Evolutionary conservation across 805 yeast genomes (phyloP).

Genomic region (Wickerhamiella dianesei): DNA sequence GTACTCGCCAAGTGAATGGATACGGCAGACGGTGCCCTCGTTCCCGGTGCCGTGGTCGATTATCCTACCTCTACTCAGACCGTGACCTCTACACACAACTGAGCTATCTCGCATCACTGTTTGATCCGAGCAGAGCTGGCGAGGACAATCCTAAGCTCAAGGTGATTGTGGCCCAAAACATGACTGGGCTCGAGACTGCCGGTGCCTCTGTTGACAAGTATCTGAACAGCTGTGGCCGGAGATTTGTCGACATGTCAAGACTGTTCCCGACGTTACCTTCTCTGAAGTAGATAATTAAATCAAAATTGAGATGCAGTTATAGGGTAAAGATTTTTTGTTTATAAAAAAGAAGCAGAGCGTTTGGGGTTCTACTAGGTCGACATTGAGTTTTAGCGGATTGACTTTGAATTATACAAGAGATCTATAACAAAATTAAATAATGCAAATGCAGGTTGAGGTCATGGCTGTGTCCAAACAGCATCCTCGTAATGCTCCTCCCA

Average conservation of each 20-base stretch:
- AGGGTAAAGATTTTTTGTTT: no score
- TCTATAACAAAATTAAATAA: no score
- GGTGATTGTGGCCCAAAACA: slow-evolving; percentile 70
- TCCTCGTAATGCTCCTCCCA: slow-evolving; percentile 21
- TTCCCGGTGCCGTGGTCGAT: slow-evolving; percentile 38
- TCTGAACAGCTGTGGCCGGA: slow-evolving; percentile 67
- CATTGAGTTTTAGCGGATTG: no score
- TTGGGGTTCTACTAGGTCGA: no score
- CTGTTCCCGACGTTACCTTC: slow-evolving; percentile 34
- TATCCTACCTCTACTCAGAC: slow-evolving; percentile 65
- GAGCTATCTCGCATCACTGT: slow-evolving; percentile 60
- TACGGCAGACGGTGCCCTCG: slow-evolving; percentile 74
- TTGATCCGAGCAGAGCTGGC: slow-evolving; percentile 57
- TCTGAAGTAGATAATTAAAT: no score
- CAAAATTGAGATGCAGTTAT: no score
- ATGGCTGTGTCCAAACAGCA: slow-evolving; percentile 3
- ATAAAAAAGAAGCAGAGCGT: no score
- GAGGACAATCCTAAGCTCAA: slow-evolving; percentile 39
- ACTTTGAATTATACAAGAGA: no score
- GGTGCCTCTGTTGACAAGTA: slow-evolving; percentile 56
- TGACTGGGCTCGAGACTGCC: slow-evolving; percentile 42
- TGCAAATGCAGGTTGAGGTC: no score
- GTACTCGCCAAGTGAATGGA: slow-evolving; percentile 75
- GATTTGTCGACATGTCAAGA: slow-evolving; percentile 73
- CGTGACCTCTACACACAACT: slow-evolving; percentile 77